Evolutionary conservation across 2,329 filamentous ascomycete genomes (phyloP).

Genomic region (Microdochium paspali): DNA sequence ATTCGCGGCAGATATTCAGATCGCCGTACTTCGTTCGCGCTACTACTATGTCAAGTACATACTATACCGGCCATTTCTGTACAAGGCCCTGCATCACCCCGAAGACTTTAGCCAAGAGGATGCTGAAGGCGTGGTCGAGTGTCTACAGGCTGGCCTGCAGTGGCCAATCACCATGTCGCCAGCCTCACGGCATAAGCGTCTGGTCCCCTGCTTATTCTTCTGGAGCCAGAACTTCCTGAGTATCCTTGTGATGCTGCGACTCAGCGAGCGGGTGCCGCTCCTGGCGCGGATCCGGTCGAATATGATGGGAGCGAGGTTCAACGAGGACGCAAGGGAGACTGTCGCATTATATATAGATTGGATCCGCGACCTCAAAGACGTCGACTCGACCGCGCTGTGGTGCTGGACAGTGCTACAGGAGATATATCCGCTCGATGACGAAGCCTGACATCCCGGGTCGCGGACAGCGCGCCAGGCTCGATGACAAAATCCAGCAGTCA

Average conservation of each 20-base stretch:
- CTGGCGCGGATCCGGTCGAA: conserved; percentile 37
- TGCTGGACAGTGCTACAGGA: conserved; percentile 40
- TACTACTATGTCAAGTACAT: conserved; percentile 52
- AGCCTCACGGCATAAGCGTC: conserved; percentile 44
- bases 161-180: conserved; percentile 53
- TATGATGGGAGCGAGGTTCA: conserved; percentile 37
- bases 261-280: conserved; percentile 41
- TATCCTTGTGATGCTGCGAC: conserved; percentile 45
- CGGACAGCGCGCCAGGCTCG: no score
- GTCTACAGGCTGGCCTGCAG: conserved; percentile 44
- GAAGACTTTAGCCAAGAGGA: conserved; percentile 44
- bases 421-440: conserved; percentile 30
- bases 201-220: conserved; percentile 49
- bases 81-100: conserved; percentile 49
- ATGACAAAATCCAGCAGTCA: no score
- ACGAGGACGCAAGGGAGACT: conserved; percentile 38
- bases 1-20: conserved; percentile 45
- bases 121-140: conserved; percentile 42
- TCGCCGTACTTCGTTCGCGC: conserved; percentile 45
- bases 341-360: conserved; percentile 46
- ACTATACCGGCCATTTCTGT: conserved; percentile 48
- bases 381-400: conserved; percentile 46
- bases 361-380: conserved; percentile 45
- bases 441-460: neutral
- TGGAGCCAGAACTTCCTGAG: conserved; percentile 55